Base-by-base conservation (phyloP, 805 yeast species). In the Kodamaea laetipori region DNA sequence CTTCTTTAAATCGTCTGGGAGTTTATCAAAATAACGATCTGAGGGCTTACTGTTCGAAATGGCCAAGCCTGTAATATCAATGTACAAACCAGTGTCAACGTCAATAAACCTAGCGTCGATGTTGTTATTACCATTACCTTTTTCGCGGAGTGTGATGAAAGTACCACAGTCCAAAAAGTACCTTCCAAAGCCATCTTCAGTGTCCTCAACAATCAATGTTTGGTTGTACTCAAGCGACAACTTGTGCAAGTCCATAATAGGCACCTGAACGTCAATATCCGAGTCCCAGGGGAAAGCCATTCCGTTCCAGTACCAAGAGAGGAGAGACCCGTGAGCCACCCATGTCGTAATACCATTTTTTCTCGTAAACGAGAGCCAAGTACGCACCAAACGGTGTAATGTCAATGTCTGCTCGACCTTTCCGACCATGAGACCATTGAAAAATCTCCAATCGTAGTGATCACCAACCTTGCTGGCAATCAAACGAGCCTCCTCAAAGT, bases 91-190 rank as follows among this genome's bases (percentile, higher is more conserved):
- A 8, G 80, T 69, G 39, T 69, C 71, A 4, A 74, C 63, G 50
- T 78, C 82, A 19, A 78, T 73, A 46, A 76, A 74, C 17, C 82
- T 58, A 1, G 81, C 82, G 57, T 78, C 82, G 37, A 77, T 77
- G 33, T 73, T 72, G 53, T 78, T 78, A 45, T 61, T 57, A 7
- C 45, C 50, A 35, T 52, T 41, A 1, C 52, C 49, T 18, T 48
- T 49, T 34, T 48, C 62, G 37, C 48, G 45, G 17, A 43, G 31
- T 12, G 52, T 46, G 27, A 60, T 50, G 41, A 50, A 56, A 4
- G 56, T 46, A 3, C 60, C 61, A 42, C 63, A 57, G 40, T 60
- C 64, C 34, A 81, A 47, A 42, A 77, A 71, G 55, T 74, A 82
- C 42, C 76, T 70, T 0, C 86, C 85, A 54, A 76, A 71, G 1